These are phyloP conservation scores for Striga hermonthica DNA, from an alignment of 305 asterid species.

Conservation along the genomic window DNA sequence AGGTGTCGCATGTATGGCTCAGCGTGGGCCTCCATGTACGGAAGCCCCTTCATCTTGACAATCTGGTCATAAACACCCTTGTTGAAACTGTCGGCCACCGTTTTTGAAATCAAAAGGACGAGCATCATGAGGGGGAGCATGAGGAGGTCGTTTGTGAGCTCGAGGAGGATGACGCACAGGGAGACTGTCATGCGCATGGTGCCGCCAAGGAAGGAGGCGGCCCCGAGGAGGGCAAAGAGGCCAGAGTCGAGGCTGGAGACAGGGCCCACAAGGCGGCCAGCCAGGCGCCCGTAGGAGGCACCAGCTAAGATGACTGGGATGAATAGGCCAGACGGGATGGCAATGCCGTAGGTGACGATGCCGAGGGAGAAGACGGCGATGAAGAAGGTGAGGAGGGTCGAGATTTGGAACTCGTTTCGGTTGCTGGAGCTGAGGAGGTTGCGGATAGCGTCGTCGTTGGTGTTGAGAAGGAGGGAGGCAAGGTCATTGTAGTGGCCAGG, in stretches of 20 bases:
- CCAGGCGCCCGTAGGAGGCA: slow-evolving; percentile 86
- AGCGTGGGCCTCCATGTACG: slow-evolving; percentile 92
- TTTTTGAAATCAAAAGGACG: slow-evolving; percentile 86
- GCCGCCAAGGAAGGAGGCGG: slow-evolving; percentile 97
- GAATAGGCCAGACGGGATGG: slow-evolving; percentile 94
- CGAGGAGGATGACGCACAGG: slow-evolving; percentile 83
- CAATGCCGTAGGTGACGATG: slow-evolving; percentile 88
- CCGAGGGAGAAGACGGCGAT: slow-evolving; percentile 63
- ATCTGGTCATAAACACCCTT: slow-evolving; percentile 90
- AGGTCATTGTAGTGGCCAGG: slow-evolving; percentile 79
- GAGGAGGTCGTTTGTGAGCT: slow-evolving; percentile 71
- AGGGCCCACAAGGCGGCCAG: slow-evolving; percentile 60
- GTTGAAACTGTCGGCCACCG: slow-evolving; percentile 84
- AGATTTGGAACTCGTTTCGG: slow-evolving; percentile 56
- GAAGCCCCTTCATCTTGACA: slow-evolving; percentile 89
- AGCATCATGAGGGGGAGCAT: slow-evolving; percentile 95
- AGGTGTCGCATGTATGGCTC: slow-evolving; percentile 92
- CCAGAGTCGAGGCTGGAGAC: slow-evolving; percentile 66
- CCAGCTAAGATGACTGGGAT: slow-evolving; percentile 97
- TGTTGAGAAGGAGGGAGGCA: slow-evolving; percentile 86
- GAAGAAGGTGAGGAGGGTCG: slow-evolving; percentile 62
- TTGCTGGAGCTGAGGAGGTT: slow-evolving; percentile 58
- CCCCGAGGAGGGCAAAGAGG: slow-evolving; percentile 79
- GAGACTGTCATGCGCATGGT: slow-evolving; percentile 99
- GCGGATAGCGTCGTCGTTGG: slow-evolving; percentile 92